Evolutionary conservation across 305 asterid genomes (phyloP), one percentile per base, ranked within the genome.

Genomic region (Fraxinus baroniana): DNA sequence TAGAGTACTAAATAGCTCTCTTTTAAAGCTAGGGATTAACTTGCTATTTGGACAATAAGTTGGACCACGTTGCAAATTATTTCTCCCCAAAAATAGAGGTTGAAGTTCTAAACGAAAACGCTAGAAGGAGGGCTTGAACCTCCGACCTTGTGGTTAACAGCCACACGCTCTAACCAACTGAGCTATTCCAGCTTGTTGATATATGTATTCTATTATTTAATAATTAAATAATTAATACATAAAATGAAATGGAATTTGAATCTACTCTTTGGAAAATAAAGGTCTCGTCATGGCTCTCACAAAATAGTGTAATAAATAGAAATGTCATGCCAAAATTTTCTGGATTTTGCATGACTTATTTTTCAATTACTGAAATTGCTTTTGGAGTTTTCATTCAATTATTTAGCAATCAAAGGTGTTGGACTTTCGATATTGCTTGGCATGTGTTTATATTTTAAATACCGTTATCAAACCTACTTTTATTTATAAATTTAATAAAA

Each of bases 161-260:
- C 95, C 97, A 93, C 94, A 91, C 93, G 95, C 95, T 92, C 95
- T 92, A 92, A 84, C 95, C 95, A 90, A 86, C 94, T 93, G 97
- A 91, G 95, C 95, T 90, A 91, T 85, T 91, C 94, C 93, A 91
- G 94, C 97, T 32, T 13, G 20, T 4, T 28, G 35, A 44, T 13
- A 20, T 17, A 0, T 13, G n/a, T n/a, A n/a, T n/a, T n/a, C n/a
- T n/a, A 46, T 15, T 49, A 49, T 49, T 4, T 0, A 4, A 0
- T 49, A 15, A 5, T 49, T 49, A 41, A 3, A 32, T 32, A 32
- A 32, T 1, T 1, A 37, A 37, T 7, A 37, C 4, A 41, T 10
- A 41, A 41, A 41, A 44, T 41, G 52, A 41, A 41, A 10, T 41
- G 52, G n/a, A 3, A 12, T 46, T 41, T 46, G 18, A 0, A 13